A percentile compares a stretch with the other conserved stretches of the same genome.
Evolutionary conservation across 2,329 filamentous ascomycete genomes (phyloP).

Genomic region (Pezizomycotina sp.): DNA sequence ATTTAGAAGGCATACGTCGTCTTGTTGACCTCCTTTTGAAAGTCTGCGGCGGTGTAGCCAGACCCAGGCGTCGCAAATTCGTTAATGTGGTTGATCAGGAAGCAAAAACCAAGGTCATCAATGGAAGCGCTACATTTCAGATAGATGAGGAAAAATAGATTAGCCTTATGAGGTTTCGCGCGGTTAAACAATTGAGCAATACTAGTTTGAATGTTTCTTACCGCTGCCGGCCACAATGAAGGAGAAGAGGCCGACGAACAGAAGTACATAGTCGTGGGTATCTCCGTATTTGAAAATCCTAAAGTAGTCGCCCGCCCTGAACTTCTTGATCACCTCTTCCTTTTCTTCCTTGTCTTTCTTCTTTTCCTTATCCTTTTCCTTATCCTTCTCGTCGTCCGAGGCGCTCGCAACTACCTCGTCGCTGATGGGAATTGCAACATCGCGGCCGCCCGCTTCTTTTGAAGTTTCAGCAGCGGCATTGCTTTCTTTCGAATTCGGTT

Average conservation of each 20-base stretch:
- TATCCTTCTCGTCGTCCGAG: too few species aligned
- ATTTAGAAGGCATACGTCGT: constrained; percentile 8
- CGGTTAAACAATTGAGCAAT: constrained; percentile 1
- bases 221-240: not conserved
- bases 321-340: too few species aligned
- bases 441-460: not conserved
- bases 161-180: constrained; percentile 9
- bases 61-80: constrained; percentile 16
- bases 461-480: not conserved
- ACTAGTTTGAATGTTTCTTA: not conserved
- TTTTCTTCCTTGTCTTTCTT: constrained; percentile 11
- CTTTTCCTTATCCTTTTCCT: constrained; percentile 10
- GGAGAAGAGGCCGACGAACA: not conserved
- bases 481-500: not conserved
- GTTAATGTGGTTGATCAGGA: constrained; percentile 22
- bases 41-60: too few species aligned
- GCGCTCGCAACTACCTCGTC: constrained; percentile 11
- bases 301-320: too few species aligned
- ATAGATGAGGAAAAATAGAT: constrained; percentile 5
- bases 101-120: constrained; percentile 20
- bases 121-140: constrained; percentile 13
- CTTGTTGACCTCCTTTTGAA: too few species aligned
- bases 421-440: constrained; percentile 7
- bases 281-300: too few species aligned
- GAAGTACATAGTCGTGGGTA: constrained; percentile 7